These are phyloP conservation scores for Immersiporthe knoxdaviesiana DNA, from an alignment of 2,329 filamentous ascomycete genomes.

Conservation along the genomic window DNA sequence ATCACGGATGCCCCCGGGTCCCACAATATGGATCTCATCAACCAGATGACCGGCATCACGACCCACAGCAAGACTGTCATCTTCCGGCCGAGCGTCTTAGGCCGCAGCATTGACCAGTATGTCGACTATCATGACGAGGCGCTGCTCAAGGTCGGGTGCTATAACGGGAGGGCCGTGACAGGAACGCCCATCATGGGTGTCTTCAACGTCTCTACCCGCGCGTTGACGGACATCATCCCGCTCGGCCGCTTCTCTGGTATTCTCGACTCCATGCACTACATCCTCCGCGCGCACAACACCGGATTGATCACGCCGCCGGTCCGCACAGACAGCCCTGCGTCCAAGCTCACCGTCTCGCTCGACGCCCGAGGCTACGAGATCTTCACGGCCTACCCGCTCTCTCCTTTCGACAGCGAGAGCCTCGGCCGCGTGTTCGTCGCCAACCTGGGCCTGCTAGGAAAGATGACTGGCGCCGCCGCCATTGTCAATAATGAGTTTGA, in stretches of 20 bases:
- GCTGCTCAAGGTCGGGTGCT: constrained; percentile 78
- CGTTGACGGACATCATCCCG: constrained; percentile 69
- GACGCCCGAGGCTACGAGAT: constrained; percentile 76
- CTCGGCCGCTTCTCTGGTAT: constrained; percentile 76
- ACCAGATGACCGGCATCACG: constrained; percentile 79
- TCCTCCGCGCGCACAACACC: constrained; percentile 73
- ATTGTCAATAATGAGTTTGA: constrained; percentile 66
- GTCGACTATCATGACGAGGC: constrained; percentile 72
- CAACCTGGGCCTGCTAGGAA: constrained; percentile 77
- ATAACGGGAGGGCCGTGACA: constrained; percentile 67
- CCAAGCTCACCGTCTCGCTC: constrained; percentile 66
- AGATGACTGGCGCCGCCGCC: constrained; percentile 88
- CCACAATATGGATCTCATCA: constrained; percentile 75
- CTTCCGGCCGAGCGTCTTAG: constrained; percentile 75
- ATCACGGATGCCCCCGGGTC: constrained; percentile 88
- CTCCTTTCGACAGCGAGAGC: constrained; percentile 54
- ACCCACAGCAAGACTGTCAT: constrained; percentile 75
- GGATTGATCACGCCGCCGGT: constrained; percentile 63
- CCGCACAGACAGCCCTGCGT: constrained; percentile 45
- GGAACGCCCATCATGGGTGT: constrained; percentile 79
- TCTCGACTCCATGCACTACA: constrained; percentile 59
- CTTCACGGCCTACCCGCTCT: constrained; percentile 72
- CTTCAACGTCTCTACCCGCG: constrained; percentile 75
- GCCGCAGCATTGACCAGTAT: constrained; percentile 74
- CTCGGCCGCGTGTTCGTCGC: constrained; percentile 57